Conservation (phyloP, 345 rosid genomes). For the Trapa incisa region DNA sequence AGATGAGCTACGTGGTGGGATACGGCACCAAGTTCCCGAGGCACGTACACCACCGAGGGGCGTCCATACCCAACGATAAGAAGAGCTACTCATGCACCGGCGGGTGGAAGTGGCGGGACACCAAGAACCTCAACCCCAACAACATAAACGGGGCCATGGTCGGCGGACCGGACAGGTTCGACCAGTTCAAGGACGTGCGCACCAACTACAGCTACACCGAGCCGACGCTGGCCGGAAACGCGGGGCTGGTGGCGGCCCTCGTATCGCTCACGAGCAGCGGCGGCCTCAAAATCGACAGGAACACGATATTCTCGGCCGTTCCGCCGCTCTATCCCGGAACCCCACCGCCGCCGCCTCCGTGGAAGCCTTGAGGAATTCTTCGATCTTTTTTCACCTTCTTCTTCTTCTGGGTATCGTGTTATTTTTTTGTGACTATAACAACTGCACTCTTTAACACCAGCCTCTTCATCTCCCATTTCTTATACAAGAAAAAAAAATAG, state of each 20-base stretch:
- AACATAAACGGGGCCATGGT: constrained; percentile 87
- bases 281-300: constrained; percentile 41
- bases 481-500: no score
- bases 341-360: constrained; percentile 72
- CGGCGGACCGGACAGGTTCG: constrained; percentile 62
- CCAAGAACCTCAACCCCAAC: constrained; percentile 43
- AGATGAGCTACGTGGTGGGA: constrained; percentile 81
- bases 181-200: constrained; percentile 49
- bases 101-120: constrained; percentile 60
- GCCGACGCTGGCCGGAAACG: constrained; percentile 73
- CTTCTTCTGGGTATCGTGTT: not conserved
- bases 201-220: constrained; percentile 47
- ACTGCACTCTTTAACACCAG: not conserved
- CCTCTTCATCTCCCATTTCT: not conserved
- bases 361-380: constrained; percentile 49
- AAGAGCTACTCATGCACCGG: constrained; percentile 53
- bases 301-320: constrained; percentile 51
- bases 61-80: constrained; percentile 51
- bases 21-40: constrained; percentile 60
- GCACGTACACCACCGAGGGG: constrained; percentile 68
- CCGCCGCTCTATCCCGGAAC: constrained; percentile 63
- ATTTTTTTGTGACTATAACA: not conserved
- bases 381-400: not conserved
- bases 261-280: constrained; percentile 50
- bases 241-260: constrained; percentile 76